Evolutionary conservation across 768 basidiomycete genomes (phyloP), one percentile per base, ranked within the genome.

Genomic region (Pleurotus eryngii): DNA sequence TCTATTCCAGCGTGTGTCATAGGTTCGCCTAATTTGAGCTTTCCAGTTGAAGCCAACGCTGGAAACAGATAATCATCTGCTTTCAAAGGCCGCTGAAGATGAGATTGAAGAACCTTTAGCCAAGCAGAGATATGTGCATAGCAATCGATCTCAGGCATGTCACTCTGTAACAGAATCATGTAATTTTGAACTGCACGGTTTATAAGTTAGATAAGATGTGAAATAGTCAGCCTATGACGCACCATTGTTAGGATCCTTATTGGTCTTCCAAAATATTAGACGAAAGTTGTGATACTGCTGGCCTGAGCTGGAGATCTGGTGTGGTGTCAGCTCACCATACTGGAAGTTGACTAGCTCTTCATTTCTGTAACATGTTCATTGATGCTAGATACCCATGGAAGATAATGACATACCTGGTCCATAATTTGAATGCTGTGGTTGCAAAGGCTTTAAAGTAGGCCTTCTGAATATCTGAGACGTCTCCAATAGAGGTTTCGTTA

Each of bases 1-100:
- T 70, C 63, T 40, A 68, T 56, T 8, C 56, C 64, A 5, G 65
- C 57, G 30, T 62, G 66, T 46, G 63, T 66, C 2, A 60, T 65
- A 4, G 46, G 58, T 53, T 66, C 63, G 1, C 63, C 63, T 4
- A 63, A 60, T 40, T 68, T 66, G n/a, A 67, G n/a, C 17, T 60
- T 37, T 0, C 64, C 63, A 9, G 59, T 70, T 9, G 61, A 56
- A 3, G 62, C 63, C 14, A 70, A 39, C 5, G 61, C 61, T 1
- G 66, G 66, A 42, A 70, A 70, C 3, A 70, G 26, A 48, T 42
- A 65, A 37, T 69, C 62, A 1, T 49, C 42, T 2, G 48, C 49
- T 8, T 15, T n/a, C 7, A 69, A 60, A 6, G 59, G 43, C 0
- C 62, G 59, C 22, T 39, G 42, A 12, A 62, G 48, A 5, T 58